Evolutionary conservation across 2,329 filamentous ascomycete species (phyloP).

Genomic region (Bipolaris zeicola): DNA sequence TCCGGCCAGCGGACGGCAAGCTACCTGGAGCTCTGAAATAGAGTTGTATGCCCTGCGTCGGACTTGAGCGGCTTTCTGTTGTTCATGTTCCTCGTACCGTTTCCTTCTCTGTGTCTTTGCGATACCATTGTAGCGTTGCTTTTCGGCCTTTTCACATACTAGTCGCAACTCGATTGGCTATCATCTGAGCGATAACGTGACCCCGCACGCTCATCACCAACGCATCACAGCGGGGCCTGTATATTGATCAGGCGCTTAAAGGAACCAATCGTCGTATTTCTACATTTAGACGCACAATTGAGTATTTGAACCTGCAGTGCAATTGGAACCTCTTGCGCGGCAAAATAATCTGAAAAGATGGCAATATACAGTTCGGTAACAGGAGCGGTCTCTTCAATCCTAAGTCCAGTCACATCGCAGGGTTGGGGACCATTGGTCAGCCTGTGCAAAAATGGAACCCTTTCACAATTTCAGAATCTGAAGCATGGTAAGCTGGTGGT

Average conservation of each 20-base stretch:
- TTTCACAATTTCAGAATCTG: conserved; percentile 54
- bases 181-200: not conserved
- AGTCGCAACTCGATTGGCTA: not conserved
- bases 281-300: not conserved
- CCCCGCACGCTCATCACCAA: not conserved
- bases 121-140: conserved; percentile 6
- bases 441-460: conserved; percentile 54
- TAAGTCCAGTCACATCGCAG: conserved; percentile 52
- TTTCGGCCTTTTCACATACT: conserved; percentile 2
- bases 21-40: conserved; percentile 13
- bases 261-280: not conserved
- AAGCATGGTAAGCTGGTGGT: conserved; percentile 55
- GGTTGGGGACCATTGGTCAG: conserved; percentile 56
- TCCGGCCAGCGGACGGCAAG: conserved; percentile 11
- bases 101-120: conserved; percentile 4
- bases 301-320: not conserved
- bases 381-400: conserved; percentile 48
- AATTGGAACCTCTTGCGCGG: too few relatives aligned
- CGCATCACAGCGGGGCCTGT: not conserved
- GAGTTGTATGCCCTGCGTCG: conserved; percentile 5
- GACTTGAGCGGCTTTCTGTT: conserved; percentile 1
- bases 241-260: not conserved
- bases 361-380: conserved; percentile 46
- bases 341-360: conserved; percentile 28
- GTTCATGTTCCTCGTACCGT: conserved; percentile 11